Evolutionary conservation across 192 early-diverging fungal genomes (phyloP), one percentile per base, ranked within the genome.

Genomic region (Backusella macrospora): DNA sequence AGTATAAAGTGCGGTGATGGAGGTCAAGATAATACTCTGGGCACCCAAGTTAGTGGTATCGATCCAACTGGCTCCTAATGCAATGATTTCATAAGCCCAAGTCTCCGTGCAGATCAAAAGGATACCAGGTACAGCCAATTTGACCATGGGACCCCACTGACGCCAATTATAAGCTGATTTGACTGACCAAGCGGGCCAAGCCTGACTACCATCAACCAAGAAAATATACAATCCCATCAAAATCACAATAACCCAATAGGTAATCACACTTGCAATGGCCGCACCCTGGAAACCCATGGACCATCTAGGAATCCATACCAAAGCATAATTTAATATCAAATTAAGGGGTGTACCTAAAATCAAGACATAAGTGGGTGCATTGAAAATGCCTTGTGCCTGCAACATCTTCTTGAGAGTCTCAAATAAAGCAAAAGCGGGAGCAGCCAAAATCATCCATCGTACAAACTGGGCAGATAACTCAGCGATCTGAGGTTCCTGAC

Each of bases 321-420:
- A 78, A 3, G 90, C 38, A 65, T 89, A 95, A 79, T 87, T 92
- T 68, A 87, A 74, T 9, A 88, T 63, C 0, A 91, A 68, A 68
- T 94, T 92, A 42, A 93, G 38, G 0, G 90, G 91, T 40, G 90
- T 45, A 7, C 87, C 88, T 18, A 87, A 71, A 80, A 73, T 43
- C 37, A 95, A 81, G 10, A 95, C 87, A 65, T 80, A 83, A 14
- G 94, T 93, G 49, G 85, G 87, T 7, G 93, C 94, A 29, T 71
- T 47, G 62, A 78, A 78, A 14, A 91, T 89, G 46, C 92, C 95
- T 83, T 99, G 97, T 0, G 91, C 90, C 73, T 96, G 93, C 15
- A 99, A 78, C 74, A 87, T 96, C 71, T 94, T 88, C 76, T 95
- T 93, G 52, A 96, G 74, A 73, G 91, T 91, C 64, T 97, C 95